phyloP scores from a whole-genome alignment of 148 eudicot genomes.

The Cornus suecica region DNA sequence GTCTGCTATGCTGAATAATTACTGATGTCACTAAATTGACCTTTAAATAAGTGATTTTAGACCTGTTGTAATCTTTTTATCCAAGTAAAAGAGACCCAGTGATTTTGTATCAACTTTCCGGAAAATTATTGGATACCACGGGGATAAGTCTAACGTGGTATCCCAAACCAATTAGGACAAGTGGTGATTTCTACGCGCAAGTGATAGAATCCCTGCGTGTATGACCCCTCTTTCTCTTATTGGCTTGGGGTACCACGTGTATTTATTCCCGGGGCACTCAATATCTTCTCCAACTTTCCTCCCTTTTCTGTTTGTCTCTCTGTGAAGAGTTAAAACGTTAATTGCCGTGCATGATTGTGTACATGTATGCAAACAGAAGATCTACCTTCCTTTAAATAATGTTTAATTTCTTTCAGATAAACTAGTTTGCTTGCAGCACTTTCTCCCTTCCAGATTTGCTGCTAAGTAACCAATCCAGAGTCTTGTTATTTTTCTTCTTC shows the following conservation, averaged over 20 bases:
- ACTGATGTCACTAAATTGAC: neutral
- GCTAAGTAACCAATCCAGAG: neutral
- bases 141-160: no score
- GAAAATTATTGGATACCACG: no score
- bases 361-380: neutral
- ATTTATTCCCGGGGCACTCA: no score
- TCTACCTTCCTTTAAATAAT: neutral
- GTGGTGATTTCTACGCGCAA: no score
- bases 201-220: no score
- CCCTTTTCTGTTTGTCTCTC: neutral
- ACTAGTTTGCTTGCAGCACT: neutral
- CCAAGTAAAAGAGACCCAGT: neutral
- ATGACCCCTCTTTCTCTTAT: no score
- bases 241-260: no score
- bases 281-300: no score
- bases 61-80: neutral
- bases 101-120: neutral
- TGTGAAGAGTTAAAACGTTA: no score
- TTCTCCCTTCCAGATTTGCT: neutral
- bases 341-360: neutral
- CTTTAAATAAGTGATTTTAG: neutral
- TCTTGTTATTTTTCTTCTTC: neutral
- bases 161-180: no score
- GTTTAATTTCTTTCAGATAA: neutral
- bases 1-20: neutral